Evolutionary conservation across 129 eudicot species (phyloP), one percentile per base, ranked within the genome.

Genomic region (Saposhnikovia divaricata): DNA sequence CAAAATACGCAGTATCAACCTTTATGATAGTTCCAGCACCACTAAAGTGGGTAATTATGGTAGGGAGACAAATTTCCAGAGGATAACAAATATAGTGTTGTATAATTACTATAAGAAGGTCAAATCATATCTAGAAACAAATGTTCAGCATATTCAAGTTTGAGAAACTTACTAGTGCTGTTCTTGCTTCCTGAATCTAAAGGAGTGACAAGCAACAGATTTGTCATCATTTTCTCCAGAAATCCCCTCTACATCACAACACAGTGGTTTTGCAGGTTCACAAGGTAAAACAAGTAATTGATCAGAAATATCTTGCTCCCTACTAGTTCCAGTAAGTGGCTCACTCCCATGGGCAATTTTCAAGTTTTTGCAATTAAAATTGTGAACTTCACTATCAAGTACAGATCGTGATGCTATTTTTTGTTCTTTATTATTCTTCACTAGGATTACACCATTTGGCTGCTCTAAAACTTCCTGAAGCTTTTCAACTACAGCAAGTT

Each of bases 151-250:
- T 44, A 18, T 46, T 71, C 73, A 82, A 74, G 50, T 42, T 61
- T 6, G 81, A 77, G 80, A 78, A 76, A 84, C 93, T 87, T 87
- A 88, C 93, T 66, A 44, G 28, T 74, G 83, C 15, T n/a, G 83
- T 65, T 84, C 79, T 50, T 48, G 85, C 78, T 90, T 86, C 50
- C 45, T 72, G 68, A 72, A 57, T 83, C 91, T 80, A 53, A 59
- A 74, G 47, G 84, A 55, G 71, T 72, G 78, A 77, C 85, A 81
- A 69, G 69, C 77, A 34, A 65, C 73, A 75, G 82, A 76, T 72
- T 50, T 69, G 23, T 45, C 89, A 81, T 69, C 78, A 78, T 82
- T 78, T 75, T 78, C 84, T 79, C 81, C 89, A 46, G 84, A 72
- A 74, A 68, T 65, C 77, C 19, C 75, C 28, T 82, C 82, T 48